Evolutionary conservation across 768 basidiomycete species (phyloP).

Genomic region (Collybiopsis confluens): DNA sequence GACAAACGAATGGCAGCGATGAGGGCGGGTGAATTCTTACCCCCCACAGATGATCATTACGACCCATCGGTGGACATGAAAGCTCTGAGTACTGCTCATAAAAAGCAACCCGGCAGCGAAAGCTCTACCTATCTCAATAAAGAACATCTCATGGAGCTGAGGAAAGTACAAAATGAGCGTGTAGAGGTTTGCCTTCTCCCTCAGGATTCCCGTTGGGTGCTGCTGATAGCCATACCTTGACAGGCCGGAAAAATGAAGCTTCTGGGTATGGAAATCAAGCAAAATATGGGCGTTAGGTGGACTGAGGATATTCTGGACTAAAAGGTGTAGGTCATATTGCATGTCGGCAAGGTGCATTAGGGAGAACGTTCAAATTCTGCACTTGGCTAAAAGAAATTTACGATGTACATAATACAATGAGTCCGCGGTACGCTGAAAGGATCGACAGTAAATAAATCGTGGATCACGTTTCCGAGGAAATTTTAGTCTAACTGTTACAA

Average conservation of each 20-base stretch:
- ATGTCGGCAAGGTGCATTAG: not conserved
- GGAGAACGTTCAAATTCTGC: too few species aligned
- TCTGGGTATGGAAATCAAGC: constrained; percentile 84
- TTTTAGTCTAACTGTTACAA: not conserved
- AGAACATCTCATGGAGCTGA: constrained; percentile 77
- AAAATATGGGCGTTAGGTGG: constrained; percentile 85
- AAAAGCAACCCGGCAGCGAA: constrained; percentile 60
- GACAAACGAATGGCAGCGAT: constrained; percentile 81
- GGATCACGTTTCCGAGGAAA: not conserved
- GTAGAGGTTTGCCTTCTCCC: constrained; percentile 51
- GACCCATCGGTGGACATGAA: constrained; percentile 84
- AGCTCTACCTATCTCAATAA: constrained; percentile 71
- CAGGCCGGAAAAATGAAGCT: constrained; percentile 81
- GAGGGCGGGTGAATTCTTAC: constrained; percentile 78
- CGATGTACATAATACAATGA: too few species aligned
- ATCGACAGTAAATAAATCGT: too few species aligned
- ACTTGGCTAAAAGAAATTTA: too few species aligned
- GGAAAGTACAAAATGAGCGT: constrained; percentile 82
- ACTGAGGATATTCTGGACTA: constrained; percentile 18
- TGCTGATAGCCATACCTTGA: not conserved
- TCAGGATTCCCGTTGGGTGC: constrained; percentile 1
- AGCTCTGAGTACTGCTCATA: constrained; percentile 67
- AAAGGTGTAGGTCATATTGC: too few species aligned
- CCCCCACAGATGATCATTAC: constrained; percentile 68
- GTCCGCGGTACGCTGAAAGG: not conserved